Evolutionary conservation across 108 stramenopile genomes (phyloP), one percentile per base, ranked within the genome.

Genomic region (Nitzschia palea): DNA sequence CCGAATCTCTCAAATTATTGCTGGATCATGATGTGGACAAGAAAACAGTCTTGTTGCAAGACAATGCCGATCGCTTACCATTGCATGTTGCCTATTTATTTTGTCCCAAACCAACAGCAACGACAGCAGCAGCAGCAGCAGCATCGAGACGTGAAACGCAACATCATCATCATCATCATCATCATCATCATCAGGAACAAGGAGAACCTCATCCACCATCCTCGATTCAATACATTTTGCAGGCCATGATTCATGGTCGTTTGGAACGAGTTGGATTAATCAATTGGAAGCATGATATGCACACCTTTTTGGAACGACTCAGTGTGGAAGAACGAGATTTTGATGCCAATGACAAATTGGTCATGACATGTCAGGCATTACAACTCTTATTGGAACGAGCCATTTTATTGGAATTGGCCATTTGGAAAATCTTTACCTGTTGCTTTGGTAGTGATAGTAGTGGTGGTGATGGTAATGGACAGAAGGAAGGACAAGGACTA

Each of bases 341-440:
- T 50, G 77, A 59, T 0, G 77, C 83, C 20, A 63, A 81, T 30
- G 81, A 87, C 52, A 83, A 84, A 36, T 48, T 87, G 54, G 81
- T 82, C 29, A 69, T 81, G 37, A 73, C 80, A n/a, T 51, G 68
- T 23, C 72, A 74, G 17, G 69, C 64, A 10, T 67, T 84, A 20
- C 36, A 44, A 12, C 40, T 51, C 2, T 79, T 84, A 33, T 67
- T 77, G 37, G 78, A 84, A 29, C 56, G 68, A 20, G 75, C 70
- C 22, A 64, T 82, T 35, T 34, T 48, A 1, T 68, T 87, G 42
- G 86, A 87, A 50, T 53, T 87, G 65, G 78, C 70, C 1, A 71
- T 82, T 25, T 84, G 86, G 86, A 82, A 83, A 20, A n/a, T n/a
- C n/a, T n/a, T n/a, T n/a, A 57, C 62, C 1, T 76, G 78, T 34